These are phyloP conservation scores for Digitaria exilis DNA, from an alignment of 202 grass and related monocot species.

Conservation along the genomic window DNA sequence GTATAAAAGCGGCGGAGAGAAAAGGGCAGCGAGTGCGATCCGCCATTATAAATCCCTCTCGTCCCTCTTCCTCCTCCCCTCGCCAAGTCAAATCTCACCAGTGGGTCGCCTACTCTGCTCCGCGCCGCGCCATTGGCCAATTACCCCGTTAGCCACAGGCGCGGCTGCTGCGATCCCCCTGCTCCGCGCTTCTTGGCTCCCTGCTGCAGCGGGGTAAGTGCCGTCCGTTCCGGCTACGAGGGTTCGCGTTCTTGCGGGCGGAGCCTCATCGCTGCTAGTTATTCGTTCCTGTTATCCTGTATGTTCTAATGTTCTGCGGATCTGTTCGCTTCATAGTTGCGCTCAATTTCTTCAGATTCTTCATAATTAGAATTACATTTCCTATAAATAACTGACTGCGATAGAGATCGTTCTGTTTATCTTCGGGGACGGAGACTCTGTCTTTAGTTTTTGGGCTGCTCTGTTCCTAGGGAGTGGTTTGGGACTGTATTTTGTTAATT, in stretches of 20 bases:
- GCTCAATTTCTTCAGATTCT: neutral
- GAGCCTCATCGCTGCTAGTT: neutral
- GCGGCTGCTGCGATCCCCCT: neutral
- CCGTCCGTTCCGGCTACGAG: neutral
- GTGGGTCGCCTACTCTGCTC: constrained; percentile 5
- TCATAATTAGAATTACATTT: neutral
- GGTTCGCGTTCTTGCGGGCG: neutral
- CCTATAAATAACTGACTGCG: neutral
- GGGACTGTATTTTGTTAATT: neutral
- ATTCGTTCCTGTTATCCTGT: neutral
- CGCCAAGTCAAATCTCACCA: constrained; percentile 26
- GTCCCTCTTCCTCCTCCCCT: neutral
- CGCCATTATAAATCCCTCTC: neutral
- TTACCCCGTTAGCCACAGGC: neutral
- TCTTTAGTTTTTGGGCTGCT: neutral
- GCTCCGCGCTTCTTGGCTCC: neutral
- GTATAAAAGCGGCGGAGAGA: constrained; percentile 32
- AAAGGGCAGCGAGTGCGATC: neutral
- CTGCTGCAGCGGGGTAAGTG: neutral
- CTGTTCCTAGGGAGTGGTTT: neutral
- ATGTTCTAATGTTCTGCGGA: neutral
- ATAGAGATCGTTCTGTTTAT: neutral
- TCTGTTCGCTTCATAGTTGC: neutral
- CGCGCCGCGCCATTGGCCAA: neutral
- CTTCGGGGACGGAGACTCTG: neutral